A percentile compares a stretch with the other conserved stretches of the same genome.
Conservation (phyloP, 805 yeast species). For the Nakazawaea populi region DNA sequence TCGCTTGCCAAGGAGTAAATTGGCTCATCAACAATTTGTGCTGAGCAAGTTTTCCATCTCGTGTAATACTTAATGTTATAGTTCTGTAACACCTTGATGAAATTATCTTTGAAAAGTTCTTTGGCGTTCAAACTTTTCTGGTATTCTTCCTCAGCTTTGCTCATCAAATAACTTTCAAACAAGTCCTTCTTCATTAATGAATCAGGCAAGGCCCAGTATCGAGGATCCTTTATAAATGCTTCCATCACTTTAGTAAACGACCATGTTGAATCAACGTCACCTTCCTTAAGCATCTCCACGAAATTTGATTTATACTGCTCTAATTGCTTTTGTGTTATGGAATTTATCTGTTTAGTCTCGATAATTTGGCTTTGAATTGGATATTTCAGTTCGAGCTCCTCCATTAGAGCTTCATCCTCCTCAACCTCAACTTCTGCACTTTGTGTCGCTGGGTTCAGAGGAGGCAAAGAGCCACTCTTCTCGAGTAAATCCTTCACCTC, state of each 20-base stretch:
- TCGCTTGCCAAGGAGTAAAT: conserved; percentile 58
- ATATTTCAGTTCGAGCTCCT: conserved; percentile 9
- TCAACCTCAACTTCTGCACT: conserved; percentile 2
- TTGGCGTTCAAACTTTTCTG: conserved; percentile 45
- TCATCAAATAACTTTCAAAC: conserved; percentile 60
- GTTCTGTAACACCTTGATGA: conserved; percentile 37
- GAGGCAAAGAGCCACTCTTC: conserved; percentile 3
- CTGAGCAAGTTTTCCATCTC: conserved; percentile 56
- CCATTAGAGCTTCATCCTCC: conserved; percentile 1
- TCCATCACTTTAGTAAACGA: conserved; percentile 64
- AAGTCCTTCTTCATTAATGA: conserved; percentile 51
- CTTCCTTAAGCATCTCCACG: conserved; percentile 43
- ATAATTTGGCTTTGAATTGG: conserved; percentile 2
- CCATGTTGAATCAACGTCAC: conserved; percentile 68
- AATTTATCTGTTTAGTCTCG: not conserved
- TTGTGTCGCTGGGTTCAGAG: conserved; percentile 7
- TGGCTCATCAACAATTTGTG: conserved; percentile 56
- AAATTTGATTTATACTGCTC: conserved; percentile 32
- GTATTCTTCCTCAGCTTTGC: conserved; percentile 43
- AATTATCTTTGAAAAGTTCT: conserved; percentile 52
- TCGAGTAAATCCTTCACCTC: conserved; percentile 27
- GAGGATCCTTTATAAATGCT: conserved; percentile 47
- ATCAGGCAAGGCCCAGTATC: conserved; percentile 65
- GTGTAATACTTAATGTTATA: conserved; percentile 47
- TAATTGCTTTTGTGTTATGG: conserved; percentile 3